These are phyloP conservation scores for Aspergillus sclerotiicarbonarius DNA, from an alignment of 495 filamentous ascomycete species.

Conservation along the genomic window DNA sequence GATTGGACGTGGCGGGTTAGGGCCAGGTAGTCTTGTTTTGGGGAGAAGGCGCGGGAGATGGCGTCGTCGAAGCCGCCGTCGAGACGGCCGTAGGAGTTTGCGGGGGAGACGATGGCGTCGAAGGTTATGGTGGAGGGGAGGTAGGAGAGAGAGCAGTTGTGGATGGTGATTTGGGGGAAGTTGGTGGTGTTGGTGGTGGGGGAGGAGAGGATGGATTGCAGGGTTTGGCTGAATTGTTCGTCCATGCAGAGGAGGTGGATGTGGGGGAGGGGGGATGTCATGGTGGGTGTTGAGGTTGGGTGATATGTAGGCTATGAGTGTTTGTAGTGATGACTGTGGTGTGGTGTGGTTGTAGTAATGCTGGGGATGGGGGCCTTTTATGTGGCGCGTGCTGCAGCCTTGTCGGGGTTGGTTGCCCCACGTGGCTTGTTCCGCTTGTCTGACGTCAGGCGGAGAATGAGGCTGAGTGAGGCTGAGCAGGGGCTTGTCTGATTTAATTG, in stretches of 20 bases:
- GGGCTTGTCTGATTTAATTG: not conserved
- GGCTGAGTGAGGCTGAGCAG: not conserved
- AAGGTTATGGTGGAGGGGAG: constrained; percentile 26
- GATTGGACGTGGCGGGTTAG: constrained; percentile 41
- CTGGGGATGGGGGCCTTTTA: not conserved
- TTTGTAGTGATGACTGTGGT: not conserved
- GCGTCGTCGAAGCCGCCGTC: constrained; percentile 55
- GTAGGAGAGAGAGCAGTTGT: constrained; percentile 2
- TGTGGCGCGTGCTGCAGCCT: not conserved
- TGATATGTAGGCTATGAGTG: not conserved
- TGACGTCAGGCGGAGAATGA: not conserved
- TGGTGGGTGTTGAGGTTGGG: not conserved
- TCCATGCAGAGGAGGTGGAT: constrained; percentile 23
- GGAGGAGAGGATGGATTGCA: constrained; percentile 9
- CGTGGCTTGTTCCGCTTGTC: not conserved
- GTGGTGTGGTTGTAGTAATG: no score
- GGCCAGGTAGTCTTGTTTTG: constrained; percentile 41
- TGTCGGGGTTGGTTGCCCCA: not conserved
- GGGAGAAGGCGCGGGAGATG: constrained; percentile 45
- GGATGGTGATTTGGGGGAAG: constrained; percentile 2
- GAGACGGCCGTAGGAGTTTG: constrained; percentile 51
- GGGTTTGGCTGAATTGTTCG: constrained; percentile 11
- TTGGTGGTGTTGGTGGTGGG: constrained; percentile 1
- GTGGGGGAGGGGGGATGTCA: constrained; percentile 6
- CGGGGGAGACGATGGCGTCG: constrained; percentile 50